phyloP scores from a whole-genome alignment of 2,329 filamentous ascomycete species.

The Diplodia corticola region DNA sequence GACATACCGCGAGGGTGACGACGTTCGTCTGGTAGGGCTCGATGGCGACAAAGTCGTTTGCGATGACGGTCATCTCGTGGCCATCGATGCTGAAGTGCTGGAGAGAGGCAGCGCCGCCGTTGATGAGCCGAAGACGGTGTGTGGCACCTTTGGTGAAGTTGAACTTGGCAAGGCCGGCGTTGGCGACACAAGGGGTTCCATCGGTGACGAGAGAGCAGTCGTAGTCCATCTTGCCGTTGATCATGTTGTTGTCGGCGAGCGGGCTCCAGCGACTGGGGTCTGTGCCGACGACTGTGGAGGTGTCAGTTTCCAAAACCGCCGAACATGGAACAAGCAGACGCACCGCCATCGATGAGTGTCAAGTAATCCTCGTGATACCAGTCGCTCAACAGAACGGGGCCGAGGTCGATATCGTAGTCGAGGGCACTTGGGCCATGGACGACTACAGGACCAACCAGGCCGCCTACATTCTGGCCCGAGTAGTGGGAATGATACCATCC shows the following conservation, averaged over 20 bases:
- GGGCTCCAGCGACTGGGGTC: conserved; percentile 20
- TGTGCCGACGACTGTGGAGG: conserved; percentile 21
- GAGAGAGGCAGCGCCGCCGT: conserved; percentile 42
- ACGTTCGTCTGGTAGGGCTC: conserved; percentile 43
- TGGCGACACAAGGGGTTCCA: conserved; percentile 28
- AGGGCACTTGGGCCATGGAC: conserved; percentile 31
- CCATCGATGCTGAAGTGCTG: conserved; percentile 48
- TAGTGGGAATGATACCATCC: conserved; percentile 32
- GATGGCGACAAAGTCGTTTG: conserved; percentile 46
- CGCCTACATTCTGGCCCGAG: conserved; percentile 32
- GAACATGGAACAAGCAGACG: neutral
- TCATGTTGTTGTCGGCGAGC: conserved; percentile 31
- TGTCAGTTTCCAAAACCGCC: neutral
- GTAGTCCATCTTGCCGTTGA: conserved; percentile 34
- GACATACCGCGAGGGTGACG: conserved; percentile 36
- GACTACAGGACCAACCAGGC: conserved; percentile 32
- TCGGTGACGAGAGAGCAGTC: conserved; percentile 31
- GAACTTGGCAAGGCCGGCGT: conserved; percentile 34
- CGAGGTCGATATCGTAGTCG: conserved; percentile 33
- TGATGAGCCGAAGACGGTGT: conserved; percentile 47
- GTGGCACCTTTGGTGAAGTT: conserved; percentile 43
- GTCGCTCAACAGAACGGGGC: conserved; percentile 29
- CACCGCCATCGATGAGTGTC: neutral
- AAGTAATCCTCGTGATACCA: conserved; percentile 47
- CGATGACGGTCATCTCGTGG: conserved; percentile 46